These are phyloP conservation scores for Curvularia eragrostidis DNA, from an alignment of 2,329 filamentous ascomycete species.

Conservation along the genomic window DNA sequence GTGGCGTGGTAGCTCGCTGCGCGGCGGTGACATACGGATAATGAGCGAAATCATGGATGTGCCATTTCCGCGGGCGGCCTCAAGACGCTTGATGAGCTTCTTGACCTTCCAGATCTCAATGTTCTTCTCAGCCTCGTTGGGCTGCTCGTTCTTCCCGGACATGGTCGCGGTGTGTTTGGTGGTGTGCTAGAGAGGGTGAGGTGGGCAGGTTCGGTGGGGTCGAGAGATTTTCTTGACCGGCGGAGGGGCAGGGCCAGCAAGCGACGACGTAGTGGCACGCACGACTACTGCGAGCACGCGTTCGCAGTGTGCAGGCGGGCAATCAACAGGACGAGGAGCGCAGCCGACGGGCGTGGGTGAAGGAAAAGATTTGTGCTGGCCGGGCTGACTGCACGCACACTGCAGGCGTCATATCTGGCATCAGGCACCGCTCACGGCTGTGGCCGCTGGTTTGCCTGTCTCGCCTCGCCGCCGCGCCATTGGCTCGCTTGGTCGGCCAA, in stretches of 20 bases:
- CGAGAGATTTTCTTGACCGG: conserved; percentile 25
- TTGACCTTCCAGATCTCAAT: conserved; percentile 97
- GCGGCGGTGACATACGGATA: conserved; percentile 72
- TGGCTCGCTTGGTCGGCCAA: conserved; percentile 30
- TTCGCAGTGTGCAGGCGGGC: conserved; percentile 3
- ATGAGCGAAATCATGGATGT: conserved; percentile 99
- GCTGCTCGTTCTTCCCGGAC: conserved; percentile 58
- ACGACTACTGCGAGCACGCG: conserved; percentile 1
- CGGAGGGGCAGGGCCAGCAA: conserved; percentile 22
- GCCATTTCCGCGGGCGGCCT: conserved; percentile 96
- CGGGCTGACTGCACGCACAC: conserved; percentile 2
- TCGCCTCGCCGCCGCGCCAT: not conserved
- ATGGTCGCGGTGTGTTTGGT: conserved; percentile 37
- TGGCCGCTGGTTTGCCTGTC: too few relatives aligned
- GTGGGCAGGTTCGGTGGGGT: conserved; percentile 24
- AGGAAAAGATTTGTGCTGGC: not conserved
- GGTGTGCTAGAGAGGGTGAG: conserved; percentile 19
- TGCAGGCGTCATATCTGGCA: not conserved
- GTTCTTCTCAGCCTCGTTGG: conserved; percentile 98
- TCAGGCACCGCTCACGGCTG: too few relatives aligned
- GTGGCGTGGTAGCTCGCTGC: not conserved
- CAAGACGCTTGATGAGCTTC: conserved; percentile 98
- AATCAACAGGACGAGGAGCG: too few relatives aligned
- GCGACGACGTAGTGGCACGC: conserved; percentile 24
- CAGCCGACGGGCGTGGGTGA: conserved; percentile 1